Conservation (phyloP, 1,284 basidiomycete species). For the Ceratobasidium sp. region DNA sequence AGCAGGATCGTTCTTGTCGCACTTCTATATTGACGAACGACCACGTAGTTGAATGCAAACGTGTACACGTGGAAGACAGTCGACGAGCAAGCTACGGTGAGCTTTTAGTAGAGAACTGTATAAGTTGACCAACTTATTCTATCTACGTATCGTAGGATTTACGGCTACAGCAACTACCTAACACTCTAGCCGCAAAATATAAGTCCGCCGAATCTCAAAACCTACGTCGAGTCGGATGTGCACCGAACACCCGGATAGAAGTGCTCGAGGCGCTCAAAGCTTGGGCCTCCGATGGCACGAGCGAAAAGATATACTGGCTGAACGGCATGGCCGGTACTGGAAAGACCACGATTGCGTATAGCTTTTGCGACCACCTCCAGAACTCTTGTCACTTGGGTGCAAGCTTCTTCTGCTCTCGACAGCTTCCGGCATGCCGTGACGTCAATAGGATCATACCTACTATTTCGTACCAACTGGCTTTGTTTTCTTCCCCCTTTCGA, state of each 20-base stretch:
- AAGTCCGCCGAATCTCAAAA: not conserved
- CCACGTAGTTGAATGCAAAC: not conserved
- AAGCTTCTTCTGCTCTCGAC: too few relatives aligned
- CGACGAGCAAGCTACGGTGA: conserved; percentile 3
- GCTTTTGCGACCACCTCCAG: too few relatives aligned
- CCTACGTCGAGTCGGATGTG: not conserved
- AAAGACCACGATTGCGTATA: too few relatives aligned
- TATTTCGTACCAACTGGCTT: too few relatives aligned
- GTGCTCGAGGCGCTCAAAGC: not conserved
- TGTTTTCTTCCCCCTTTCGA: not conserved
- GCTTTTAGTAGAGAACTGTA: too few relatives aligned
- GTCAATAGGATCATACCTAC: too few relatives aligned
- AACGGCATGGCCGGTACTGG: too few relatives aligned
- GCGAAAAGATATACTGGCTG: too few relatives aligned
- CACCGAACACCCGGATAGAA: not conserved
- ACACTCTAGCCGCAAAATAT: not conserved
- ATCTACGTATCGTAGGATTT: not conserved
- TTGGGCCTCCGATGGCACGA: not conserved
- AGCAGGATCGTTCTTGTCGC: not conserved
- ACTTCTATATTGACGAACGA: not conserved
- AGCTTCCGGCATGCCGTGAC: too few relatives aligned
- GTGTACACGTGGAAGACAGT: not conserved
- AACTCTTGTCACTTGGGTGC: too few relatives aligned
- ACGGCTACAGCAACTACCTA: not conserved
- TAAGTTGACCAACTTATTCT: not conserved